Evolutionary conservation across 768 basidiomycete species (phyloP), one percentile per base, ranked within the genome.

Genomic region (Boletellus sp.): DNA sequence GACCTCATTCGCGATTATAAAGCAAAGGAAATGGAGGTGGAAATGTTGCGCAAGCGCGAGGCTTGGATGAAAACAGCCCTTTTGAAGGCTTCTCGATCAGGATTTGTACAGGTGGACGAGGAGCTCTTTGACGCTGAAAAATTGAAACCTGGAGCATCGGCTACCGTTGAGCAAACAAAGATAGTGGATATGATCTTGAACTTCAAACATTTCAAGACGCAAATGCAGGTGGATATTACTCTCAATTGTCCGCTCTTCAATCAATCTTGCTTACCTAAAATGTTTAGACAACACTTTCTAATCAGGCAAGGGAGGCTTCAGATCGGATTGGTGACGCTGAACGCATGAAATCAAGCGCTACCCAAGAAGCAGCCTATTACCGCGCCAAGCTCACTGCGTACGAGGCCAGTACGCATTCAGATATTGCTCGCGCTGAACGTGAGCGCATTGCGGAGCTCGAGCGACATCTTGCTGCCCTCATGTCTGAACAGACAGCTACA

Each of bases 311-410:
- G 39, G 76, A 77, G 45, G 80, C 85, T 3, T 91, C 93, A 3
- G 85, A 90, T 37, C 84, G 83, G 35, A 67, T 96, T 10, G 75
- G 81, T 4, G 88, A 92, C 45, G 87, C 90, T 0, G 91, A 94
- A 55, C 81, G 87, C 44, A 70, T 83, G 54, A 85, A 87, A 53
- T 67, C 76, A 7, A 84, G 80, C 37, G 96, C 96, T 1, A 70
- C 89, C 8, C 91, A 98, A 68, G 96, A 99, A 69, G 89, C 94
- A 3, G 91, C 94, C 1, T 97, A 88, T 72, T 96, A 94, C 65
- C 90, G 94, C 43, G 90, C 94, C 41, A 97, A 98, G 70, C 73
- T 95, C n/a, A 79, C 84, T 3, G 93, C 95, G 0, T 70, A 91
- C 44, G 96, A 98, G 65, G 71, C 79, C 1, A 76, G 79, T 38